Evolutionary conservation across 2,329 filamentous ascomycete genomes (phyloP).

Genomic region (Hypoxylon sp.): DNA sequence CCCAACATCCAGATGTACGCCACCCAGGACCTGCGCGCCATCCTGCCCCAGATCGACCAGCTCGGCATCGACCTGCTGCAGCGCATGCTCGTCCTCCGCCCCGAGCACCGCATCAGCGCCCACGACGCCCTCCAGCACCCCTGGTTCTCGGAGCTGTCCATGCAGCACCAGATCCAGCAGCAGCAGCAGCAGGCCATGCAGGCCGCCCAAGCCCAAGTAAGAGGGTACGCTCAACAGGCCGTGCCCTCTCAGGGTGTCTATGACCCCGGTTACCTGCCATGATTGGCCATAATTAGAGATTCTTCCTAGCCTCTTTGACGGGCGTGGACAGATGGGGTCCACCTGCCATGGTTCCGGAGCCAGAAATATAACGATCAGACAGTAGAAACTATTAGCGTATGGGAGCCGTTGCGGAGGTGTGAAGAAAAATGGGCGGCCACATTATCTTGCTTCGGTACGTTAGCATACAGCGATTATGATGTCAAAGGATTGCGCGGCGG

Average conservation of each 20-base stretch:
- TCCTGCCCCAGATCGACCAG: conserved; percentile 89
- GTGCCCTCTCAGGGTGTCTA: conserved; percentile 43
- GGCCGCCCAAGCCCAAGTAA: conserved; percentile 53
- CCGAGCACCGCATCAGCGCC: conserved; percentile 89
- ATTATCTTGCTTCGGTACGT: neutral
- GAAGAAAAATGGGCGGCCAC: too few relatives aligned
- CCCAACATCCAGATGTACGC: conserved; percentile 92
- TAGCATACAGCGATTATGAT: neutral
- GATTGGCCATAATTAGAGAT: neutral
- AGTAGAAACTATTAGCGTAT: neutral
- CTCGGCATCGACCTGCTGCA: conserved; percentile 86
- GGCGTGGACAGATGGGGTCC: too few relatives aligned
- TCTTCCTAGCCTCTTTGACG: too few relatives aligned
- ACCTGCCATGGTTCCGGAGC: too few relatives aligned
- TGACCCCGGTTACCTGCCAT: conserved; percentile 40
- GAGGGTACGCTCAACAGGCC: conserved; percentile 41
- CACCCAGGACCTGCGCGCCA: conserved; percentile 86
- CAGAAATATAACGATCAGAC: neutral
- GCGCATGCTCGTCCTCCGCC: conserved; percentile 90
- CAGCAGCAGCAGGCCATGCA: conserved; percentile 52
- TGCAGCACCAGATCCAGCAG: conserved; percentile 59
- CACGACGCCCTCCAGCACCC: conserved; percentile 86
- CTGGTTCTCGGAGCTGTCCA: conserved; percentile 84
- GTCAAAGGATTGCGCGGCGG: neutral
- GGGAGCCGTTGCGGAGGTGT: neutral